These are phyloP conservation scores for Truncatella angustata DNA, from an alignment of 2,329 filamentous ascomycete genomes.

Conservation along the genomic window DNA sequence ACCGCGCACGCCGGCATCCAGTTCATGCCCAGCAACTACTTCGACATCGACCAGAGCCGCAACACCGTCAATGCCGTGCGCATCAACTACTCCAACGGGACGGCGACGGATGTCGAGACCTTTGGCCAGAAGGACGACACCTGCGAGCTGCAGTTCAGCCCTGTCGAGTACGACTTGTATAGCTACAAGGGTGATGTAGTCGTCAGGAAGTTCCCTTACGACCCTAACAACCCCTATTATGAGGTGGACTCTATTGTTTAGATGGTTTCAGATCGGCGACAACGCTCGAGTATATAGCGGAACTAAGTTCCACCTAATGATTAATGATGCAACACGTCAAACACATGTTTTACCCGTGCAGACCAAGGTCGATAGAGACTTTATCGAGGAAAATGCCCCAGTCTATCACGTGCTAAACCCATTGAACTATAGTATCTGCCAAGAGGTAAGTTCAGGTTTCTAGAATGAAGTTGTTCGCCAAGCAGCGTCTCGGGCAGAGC, in stretches of 20 bases:
- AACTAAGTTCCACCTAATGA: too few species aligned
- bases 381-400: too few species aligned
- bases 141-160: slow-evolving; percentile 28
- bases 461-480: too few species aligned
- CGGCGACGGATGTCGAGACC: slow-evolving; percentile 25
- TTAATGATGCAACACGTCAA: too few species aligned
- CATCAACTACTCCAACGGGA: slow-evolving; percentile 35
- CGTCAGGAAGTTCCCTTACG: slow-evolving; percentile 10
- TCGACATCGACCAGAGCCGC: slow-evolving; percentile 34
- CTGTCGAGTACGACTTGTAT: slow-evolving; percentile 26
- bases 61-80: slow-evolving; percentile 39
- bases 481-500: too few species aligned
- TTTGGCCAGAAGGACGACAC: slow-evolving; percentile 31
- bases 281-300: neutral
- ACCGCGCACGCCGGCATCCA: slow-evolving; percentile 42
- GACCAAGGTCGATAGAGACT: too few species aligned
- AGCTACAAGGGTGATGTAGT: slow-evolving; percentile 19
- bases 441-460: too few species aligned
- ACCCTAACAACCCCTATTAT: slow-evolving; percentile 9
- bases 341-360: too few species aligned
- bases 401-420: too few species aligned
- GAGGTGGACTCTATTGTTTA: slow-evolving; percentile 5
- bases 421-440: too few species aligned
- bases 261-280: neutral
- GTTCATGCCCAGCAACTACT: slow-evolving; percentile 45